Base-by-base conservation (phyloP, 345 rosid species). In the Aethionema arabicum region DNA sequence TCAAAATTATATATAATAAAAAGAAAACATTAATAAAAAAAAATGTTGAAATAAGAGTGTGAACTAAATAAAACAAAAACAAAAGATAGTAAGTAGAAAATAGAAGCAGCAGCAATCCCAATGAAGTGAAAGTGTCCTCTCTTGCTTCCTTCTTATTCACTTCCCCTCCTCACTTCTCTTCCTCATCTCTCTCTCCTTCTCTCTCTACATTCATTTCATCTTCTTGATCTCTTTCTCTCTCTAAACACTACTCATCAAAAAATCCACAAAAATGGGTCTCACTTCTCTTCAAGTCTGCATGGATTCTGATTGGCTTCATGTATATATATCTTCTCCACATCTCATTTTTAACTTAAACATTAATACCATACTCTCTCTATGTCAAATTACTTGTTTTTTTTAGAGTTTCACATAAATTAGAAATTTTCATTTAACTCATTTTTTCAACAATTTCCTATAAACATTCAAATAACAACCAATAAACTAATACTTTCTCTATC, bases 251-350 rank as follows among this genome's bases (percentile, higher is more conserved):
- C 44, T 3, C 13, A 39, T 3, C 5, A 39, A 31, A 21, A 36
- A 52, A 11, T 41, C 31, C 65, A 37, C 56, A 35, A 65, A 65
- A 32, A 86, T 86, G 90, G 85, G 85, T 66, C 81, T 85, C 55
- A 82, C 82, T 68, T 87, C 95, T 72, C 79, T 89, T 41, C 97
- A 84, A 78, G 93, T 83, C 62, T 92, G 93, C 88, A 85, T 89
- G 97, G 97, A 92, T 75, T 87, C 93, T 38, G 95, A 89, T 30
- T 92, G 97, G 98, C 82, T 92, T 21, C 96, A 89, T 93, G 98
- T 89, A 69, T 35, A 36, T 8, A 35, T 35, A 38, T 51, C 37
- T 10, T 30, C 6, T 11, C 41, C 32, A 56, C 8, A 5, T 32
- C 9, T 6, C 32, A 21, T 21, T 21, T 21, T 21, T 21, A 21